Conservation (phyloP, 1,284 basidiomycete genomes). For the Trichosporon asahii region DNA sequence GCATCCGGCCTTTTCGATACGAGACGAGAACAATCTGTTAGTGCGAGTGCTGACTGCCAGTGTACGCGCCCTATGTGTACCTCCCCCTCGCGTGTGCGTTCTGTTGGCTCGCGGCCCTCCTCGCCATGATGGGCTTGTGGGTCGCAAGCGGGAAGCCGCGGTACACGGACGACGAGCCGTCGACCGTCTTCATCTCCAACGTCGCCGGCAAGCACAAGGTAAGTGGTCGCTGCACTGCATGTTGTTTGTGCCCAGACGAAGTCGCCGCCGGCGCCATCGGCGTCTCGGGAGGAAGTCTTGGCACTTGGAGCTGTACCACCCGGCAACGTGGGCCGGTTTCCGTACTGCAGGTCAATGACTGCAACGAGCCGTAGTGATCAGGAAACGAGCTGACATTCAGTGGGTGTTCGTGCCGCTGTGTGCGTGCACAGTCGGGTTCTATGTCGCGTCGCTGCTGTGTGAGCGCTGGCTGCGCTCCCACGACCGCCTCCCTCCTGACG, state of each 20-base stretch:
- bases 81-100: slow-evolving; percentile 40
- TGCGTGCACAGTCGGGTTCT: slow-evolving; percentile 29
- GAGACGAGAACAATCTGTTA: neutral
- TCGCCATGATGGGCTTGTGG: slow-evolving; percentile 51
- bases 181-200: slow-evolving; percentile 54
- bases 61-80: slow-evolving; percentile 51
- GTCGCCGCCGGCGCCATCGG: neutral
- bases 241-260: no score
- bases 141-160: slow-evolving; percentile 45
- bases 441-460: slow-evolving; percentile 51
- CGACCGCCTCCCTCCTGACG: slow-evolving; percentile 55
- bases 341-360: neutral
- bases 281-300: neutral
- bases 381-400: neutral
- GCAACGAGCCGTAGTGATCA: neutral
- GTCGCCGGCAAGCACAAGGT: slow-evolving; percentile 51
- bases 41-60: no score
- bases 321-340: neutral
- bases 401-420: neutral
- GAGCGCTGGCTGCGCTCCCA: slow-evolving; percentile 55
- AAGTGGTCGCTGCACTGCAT: neutral
- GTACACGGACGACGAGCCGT: slow-evolving; percentile 48
- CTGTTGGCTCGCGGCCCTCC: slow-evolving; percentile 44
- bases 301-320: neutral
- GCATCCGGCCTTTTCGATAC: neutral